These are phyloP conservation scores for Mycena rebaudengoi DNA, from an alignment of 768 basidiomycete genomes.

Conservation along the genomic window DNA sequence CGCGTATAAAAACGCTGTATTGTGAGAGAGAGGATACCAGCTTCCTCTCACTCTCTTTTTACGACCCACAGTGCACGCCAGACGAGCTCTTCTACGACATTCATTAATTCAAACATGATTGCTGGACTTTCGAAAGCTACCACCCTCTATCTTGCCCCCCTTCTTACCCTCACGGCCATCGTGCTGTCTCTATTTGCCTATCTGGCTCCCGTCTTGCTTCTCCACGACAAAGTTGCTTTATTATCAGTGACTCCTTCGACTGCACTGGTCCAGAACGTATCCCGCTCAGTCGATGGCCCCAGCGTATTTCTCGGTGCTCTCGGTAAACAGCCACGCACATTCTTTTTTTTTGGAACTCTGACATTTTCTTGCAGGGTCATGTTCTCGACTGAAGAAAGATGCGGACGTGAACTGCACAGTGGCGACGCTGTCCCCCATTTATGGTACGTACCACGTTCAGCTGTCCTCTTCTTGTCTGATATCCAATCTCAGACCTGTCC, in stretches of 20 bases:
- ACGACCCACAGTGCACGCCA: constrained; percentile 30
- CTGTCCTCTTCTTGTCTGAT: neutral
- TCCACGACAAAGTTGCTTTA: constrained; percentile 70
- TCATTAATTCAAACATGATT: constrained; percentile 59
- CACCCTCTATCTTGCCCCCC: constrained; percentile 72
- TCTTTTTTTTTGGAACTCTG: neutral
- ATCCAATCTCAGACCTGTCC: constrained; percentile 60
- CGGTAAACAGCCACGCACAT: constrained; percentile 50
- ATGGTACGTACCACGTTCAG: constrained; percentile 56
- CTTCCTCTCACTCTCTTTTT: constrained; percentile 25
- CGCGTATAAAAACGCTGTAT: constrained; percentile 10
- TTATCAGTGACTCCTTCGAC: constrained; percentile 70
- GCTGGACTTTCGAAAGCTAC: constrained; percentile 72
- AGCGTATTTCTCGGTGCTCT: constrained; percentile 71
- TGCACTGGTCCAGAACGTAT: constrained; percentile 39
- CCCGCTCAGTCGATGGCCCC: constrained; percentile 66
- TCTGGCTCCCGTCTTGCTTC: constrained; percentile 68
- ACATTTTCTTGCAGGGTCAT: constrained; percentile 63
- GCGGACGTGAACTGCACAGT: constrained; percentile 64
- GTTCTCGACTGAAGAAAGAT: constrained; percentile 58
- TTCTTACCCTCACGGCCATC: constrained; percentile 71
- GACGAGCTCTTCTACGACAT: constrained; percentile 35
- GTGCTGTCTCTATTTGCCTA: constrained; percentile 73
- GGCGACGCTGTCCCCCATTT: constrained; percentile 63
- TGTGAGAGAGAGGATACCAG: neutral